Base-by-base conservation (phyloP, 73 alveolate genomes). In the Paramecium sonneborni region DNA sequence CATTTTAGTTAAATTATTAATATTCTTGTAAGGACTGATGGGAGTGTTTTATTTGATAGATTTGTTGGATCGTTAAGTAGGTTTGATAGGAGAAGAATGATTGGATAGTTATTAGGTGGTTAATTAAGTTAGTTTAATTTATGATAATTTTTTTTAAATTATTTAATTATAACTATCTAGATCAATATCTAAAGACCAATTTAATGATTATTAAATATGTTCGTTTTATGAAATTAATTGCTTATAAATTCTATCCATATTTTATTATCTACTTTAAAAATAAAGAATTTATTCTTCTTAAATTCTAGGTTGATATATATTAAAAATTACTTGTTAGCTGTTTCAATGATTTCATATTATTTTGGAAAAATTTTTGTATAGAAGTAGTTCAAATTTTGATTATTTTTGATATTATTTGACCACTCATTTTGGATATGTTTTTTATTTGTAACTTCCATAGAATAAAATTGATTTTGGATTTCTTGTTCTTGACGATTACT, bases 181-280 rank as follows among this genome's bases (percentile, higher is more conserved):
- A 72, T 37, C 57, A 72, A 72, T 72, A 34, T 72, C 44, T 20
- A 15, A 6, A 18, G 86, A 11, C 86, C 86, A 72, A 72, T 35
- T 72, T 11, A 72, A 10, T 9, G 86, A 72, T 41, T 72, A 4
- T 37, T 72, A 38, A 72, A 72, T 72, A 18, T 72, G 86, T 4
- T 34, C 2, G 26, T 72, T 72, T 35, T 38, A 38, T 37, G 38
- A 37, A 34, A 72, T 37, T 15, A 72, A 20, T 38, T 72, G 18
- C 18, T 38, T 72, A 20, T 32, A 72, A 4, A 72, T 35, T 34
- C 57, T 72, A 5, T 72, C 86, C 57, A 1, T 38, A 34, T 72
- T 72, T 72, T 72, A 72, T 72, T 72, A 15, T 34, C 86, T 30
- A 30, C 62, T 72, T 72, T 72, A 37, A 35, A 35, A 72, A 37